Evolutionary conservation across 805 yeast genomes (phyloP), one percentile per base, ranked within the genome.

Genomic region (Jamesozyma jinghongensis): DNA sequence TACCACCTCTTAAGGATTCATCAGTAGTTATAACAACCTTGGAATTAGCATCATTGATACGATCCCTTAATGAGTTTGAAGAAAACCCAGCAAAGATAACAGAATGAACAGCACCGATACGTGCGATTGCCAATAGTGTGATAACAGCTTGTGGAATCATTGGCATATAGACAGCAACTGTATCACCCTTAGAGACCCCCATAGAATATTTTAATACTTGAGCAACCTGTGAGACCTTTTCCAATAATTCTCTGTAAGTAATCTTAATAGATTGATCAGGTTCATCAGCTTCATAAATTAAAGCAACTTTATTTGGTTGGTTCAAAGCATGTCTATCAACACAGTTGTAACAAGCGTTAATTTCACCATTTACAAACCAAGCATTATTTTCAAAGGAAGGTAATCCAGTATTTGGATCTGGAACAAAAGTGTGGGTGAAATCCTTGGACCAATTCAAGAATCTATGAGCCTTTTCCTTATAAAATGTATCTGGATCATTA

Each of bases 31-130:
- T 75, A 44, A 84, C 80, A 32, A 81, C 73, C 56, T 73, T 79
- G 33, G 85, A 80, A 51, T 73, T 65, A 30, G 88, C 92, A 55
- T 81, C 85, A 49, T 69, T 71, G 56, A 81, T 77, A 51, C 90
- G 73, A 62, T 81, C 90, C 45, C 75, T 69, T 47, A 81, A 67
- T 10, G 86, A 79, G 43, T 80, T 80, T 31, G 85, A 72, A 7
- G 83, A 75, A 63, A 84, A 84, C 5, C 94, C 94, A 22, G 94
- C 94, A 67, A 84, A 84, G 26, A 84, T 81, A 29, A 83, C 92
- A 2, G 90, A 81, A 62, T 84, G 94, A 45, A 83, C 68, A 12
- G 94, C 94, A 53, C 94, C 94, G 47, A 84, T 68, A 63, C 94
- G 72, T 32, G 76, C 74, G 55, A 83, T 81, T 19, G 94, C 94